Base-by-base conservation (phyloP, 768 basidiomycete genomes). In the Boletus rex-veris region DNA sequence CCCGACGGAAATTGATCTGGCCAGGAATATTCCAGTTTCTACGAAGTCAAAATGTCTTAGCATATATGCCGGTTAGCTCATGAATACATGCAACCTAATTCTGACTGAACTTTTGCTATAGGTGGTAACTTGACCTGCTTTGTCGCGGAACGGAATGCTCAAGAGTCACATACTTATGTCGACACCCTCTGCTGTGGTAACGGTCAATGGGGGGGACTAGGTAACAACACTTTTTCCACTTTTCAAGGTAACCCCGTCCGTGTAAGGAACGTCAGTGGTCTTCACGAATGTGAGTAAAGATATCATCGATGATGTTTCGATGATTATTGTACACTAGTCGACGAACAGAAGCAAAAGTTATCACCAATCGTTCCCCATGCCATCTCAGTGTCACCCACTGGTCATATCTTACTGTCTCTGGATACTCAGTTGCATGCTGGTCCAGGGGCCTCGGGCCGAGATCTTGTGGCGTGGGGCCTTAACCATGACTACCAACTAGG, bases 1-100 rank as follows among this genome's bases (percentile, higher is more conserved):
- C 6, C 93, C 93, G 1, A 92, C 91, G 0, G 93, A 96, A 70
- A 80, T 94, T 18, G 76, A 87, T n/a, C 72, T 94, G 3, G 84
- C 84, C 73, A 80, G 80, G 46, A 74, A 76, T 46, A 75, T 77
- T 46, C 74, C 84, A 3, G 64, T 66, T 16, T 77, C 77, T 28
- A 78, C 80, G 19, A 71, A 64, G 24, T 83, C 83, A 41, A 81
- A 70, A 62, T 94, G 92, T 67, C 64, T 83, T 45, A 74, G 81
- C 62, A 73, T 95, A 41, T 71, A 76, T 26, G 87, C 90, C 18
- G 88, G 88, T 80, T 60, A 63, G 75, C 48, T 16, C 39, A 42
- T 48, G 12, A 7, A 38, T 43, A 4, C 5, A 31, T 28, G 28
- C 26, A 14, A 21, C 15, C 24, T 21, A 26, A 40, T 33, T 30